These are phyloP conservation scores for Alternaria conjuncta DNA, from an alignment of 2,329 filamentous ascomycete species.

Conservation along the genomic window DNA sequence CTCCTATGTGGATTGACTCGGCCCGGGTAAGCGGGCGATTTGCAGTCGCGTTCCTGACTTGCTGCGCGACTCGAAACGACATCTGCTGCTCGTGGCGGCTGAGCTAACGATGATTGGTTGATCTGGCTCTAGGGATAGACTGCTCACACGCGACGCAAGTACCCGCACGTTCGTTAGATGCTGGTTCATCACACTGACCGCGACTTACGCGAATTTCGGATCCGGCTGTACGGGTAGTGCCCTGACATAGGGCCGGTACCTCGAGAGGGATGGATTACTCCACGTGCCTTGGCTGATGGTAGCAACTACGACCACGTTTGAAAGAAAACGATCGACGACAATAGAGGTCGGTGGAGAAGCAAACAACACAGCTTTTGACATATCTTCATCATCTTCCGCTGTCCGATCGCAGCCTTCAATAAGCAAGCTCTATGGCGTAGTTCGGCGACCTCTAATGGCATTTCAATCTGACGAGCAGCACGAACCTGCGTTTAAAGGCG, in stretches of 20 bases:
- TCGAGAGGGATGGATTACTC: not conserved
- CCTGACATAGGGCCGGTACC: not conserved
- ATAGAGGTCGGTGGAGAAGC: not conserved
- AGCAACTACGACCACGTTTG: not conserved
- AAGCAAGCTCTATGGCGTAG: rapidly evolving
- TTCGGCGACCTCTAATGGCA: not conserved
- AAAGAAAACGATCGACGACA: not conserved
- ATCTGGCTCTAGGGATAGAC: not conserved
- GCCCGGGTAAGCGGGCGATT: not conserved
- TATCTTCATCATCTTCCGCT: not conserved
- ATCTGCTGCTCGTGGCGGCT: slow-evolving; percentile 6
- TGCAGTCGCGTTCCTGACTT: slow-evolving; percentile 2
- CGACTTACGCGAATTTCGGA: not conserved
- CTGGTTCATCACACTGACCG: not conserved
- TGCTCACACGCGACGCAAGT: not conserved
- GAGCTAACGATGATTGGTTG: not conserved
- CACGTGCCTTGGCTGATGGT: not conserved
- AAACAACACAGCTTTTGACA: not conserved
- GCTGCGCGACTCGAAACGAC: not conserved
- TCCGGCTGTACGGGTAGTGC: not conserved
- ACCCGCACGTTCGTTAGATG: slow-evolving; percentile 7
- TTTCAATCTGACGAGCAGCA: not conserved
- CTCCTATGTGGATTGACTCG: not conserved
- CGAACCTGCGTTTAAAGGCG: too few relatives aligned
- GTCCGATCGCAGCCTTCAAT: rapidly evolving